phyloP scores from a whole-genome alignment of 2,329 filamentous ascomycete species.

The Cladophialophora carrionii region DNA sequence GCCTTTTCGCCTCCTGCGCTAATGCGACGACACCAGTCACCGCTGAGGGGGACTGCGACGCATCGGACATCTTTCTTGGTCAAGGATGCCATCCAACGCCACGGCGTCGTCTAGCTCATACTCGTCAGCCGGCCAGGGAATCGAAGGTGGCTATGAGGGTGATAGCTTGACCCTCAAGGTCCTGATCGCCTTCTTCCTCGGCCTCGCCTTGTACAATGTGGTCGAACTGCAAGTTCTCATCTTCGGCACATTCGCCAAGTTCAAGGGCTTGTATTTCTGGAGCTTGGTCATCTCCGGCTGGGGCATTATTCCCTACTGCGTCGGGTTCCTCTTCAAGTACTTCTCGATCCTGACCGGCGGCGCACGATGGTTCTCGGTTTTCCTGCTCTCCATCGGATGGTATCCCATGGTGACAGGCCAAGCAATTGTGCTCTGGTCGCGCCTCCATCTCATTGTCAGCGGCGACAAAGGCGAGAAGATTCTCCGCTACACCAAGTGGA shows the following conservation, averaged over 20 bases:
- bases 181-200: conserved; percentile 52
- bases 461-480: conserved; percentile 44
- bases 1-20: not conserved
- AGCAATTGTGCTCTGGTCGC: conserved; percentile 55
- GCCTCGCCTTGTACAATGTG: conserved; percentile 56
- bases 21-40: not conserved
- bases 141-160: conserved; percentile 37
- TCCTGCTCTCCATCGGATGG: conserved; percentile 52
- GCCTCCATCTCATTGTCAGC: conserved; percentile 52
- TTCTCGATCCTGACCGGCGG: conserved; percentile 44
- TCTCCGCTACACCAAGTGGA: conserved; percentile 48
- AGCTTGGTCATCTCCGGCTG: conserved; percentile 50
- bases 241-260: conserved; percentile 54
- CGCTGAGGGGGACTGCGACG: not conserved
- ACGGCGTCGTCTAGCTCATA: conserved; percentile 26
- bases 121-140: conserved; percentile 26
- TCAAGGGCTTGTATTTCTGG: conserved; percentile 56
- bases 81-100: conserved; percentile 22
- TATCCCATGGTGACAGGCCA: conserved; percentile 55
- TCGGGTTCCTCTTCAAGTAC: conserved; percentile 55
- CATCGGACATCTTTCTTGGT: not conserved
- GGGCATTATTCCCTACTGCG: conserved; percentile 52
- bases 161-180: conserved; percentile 46
- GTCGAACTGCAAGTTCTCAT: conserved; percentile 55
- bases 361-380: conserved; percentile 46